phyloP scores from a whole-genome alignment of 306 rosid species.

The apple (Malus domestica) region DNA sequence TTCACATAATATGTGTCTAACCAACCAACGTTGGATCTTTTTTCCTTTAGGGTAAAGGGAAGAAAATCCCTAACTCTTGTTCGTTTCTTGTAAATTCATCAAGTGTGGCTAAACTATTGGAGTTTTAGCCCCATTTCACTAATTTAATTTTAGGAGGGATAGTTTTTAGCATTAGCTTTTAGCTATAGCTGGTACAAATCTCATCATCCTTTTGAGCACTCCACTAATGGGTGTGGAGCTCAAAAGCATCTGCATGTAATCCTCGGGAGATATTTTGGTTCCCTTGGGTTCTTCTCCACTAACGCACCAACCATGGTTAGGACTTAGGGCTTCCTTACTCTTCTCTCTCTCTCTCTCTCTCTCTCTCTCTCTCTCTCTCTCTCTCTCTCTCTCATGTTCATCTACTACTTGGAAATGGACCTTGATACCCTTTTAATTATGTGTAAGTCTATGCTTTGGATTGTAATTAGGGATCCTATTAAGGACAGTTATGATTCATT shows the following conservation, averaged over 20 bases:
- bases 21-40: constrained; percentile 22
- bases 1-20: constrained; percentile 36
- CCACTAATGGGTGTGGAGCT: constrained; percentile 73
- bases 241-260: constrained; percentile 74
- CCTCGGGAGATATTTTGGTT: constrained; percentile 90
- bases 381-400: constrained; percentile 10
- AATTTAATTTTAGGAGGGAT: constrained; percentile 41
- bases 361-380: not conserved
- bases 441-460: constrained; percentile 56
- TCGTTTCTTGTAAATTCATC: constrained; percentile 36
- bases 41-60: constrained; percentile 60
- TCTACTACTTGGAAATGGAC: constrained; percentile 49
- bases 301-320: constrained; percentile 99
- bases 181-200: constrained; percentile 28
- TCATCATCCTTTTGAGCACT: constrained; percentile 63
- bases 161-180: constrained; percentile 29
- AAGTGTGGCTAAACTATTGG: constrained; percentile 62
- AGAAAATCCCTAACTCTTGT: constrained; percentile 18
- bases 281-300: constrained; percentile 82
- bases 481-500: constrained; percentile 36
- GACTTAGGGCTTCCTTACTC: constrained; percentile 64
- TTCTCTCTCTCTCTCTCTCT: constrained; percentile 9
- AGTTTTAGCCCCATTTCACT: constrained; percentile 60
- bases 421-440: constrained; percentile 48
- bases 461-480: constrained; percentile 54